Conservation (phyloP, 2,329 filamentous ascomycete genomes). For the Hypoxylon sp. region DNA sequence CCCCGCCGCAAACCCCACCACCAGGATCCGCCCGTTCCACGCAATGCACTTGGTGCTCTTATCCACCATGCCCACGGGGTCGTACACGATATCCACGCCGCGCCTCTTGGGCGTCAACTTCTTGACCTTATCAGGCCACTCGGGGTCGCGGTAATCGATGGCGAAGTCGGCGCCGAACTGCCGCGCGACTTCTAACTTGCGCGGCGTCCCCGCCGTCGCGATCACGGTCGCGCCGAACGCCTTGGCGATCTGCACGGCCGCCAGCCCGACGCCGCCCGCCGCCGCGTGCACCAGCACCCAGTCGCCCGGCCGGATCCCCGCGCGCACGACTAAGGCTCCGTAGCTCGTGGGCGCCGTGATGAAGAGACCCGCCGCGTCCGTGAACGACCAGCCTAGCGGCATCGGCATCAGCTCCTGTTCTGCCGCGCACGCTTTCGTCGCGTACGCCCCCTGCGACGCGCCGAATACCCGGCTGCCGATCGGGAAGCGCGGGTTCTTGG, state of each 20-base stretch:
- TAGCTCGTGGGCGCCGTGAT: slow-evolving; percentile 94
- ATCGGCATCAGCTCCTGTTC: slow-evolving; percentile 81
- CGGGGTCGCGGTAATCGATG: slow-evolving; percentile 79
- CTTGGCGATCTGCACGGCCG: slow-evolving; percentile 94
- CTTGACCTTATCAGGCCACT: slow-evolving; percentile 79
- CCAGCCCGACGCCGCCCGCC: slow-evolving; percentile 90
- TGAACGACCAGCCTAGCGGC: slow-evolving; percentile 85
- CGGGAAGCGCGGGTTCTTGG: slow-evolving; percentile 72
- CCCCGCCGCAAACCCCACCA: slow-evolving; percentile 91
- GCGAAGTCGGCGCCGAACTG: slow-evolving; percentile 88
- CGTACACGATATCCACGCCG: slow-evolving; percentile 93
- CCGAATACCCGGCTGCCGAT: slow-evolving; percentile 90
- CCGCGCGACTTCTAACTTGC: slow-evolving; percentile 84
- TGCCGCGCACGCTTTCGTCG: slow-evolving; percentile 77
- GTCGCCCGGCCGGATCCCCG: slow-evolving; percentile 83
- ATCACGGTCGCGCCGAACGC: slow-evolving; percentile 93
- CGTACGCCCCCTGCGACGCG: slow-evolving; percentile 87
- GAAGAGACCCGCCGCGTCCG: slow-evolving; percentile 89
- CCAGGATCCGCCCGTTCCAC: slow-evolving; percentile 90
- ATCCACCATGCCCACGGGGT: slow-evolving; percentile 92
- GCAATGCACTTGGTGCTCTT: slow-evolving; percentile 90
- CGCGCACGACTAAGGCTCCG: slow-evolving; percentile 83
- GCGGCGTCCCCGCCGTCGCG: slow-evolving; percentile 85
- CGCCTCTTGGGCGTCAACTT: slow-evolving; percentile 79
- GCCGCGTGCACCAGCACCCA: slow-evolving; percentile 93